These are phyloP conservation scores for Onygenales sp. DNA, from an alignment of 2,329 filamentous ascomycete species.

Conservation along the genomic window DNA sequence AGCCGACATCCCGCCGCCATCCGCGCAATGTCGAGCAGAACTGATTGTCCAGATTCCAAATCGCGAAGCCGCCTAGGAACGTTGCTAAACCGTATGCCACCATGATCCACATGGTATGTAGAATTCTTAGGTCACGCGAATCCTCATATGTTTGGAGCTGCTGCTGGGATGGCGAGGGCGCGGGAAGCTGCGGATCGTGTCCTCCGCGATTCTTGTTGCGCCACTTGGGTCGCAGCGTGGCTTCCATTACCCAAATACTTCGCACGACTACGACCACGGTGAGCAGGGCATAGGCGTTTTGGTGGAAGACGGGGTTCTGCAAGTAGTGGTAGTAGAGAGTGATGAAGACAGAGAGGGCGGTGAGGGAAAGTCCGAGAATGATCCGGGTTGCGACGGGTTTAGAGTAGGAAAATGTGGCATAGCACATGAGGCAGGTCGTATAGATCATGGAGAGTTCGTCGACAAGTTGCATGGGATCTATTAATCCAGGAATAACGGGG, in stretches of 20 bases:
- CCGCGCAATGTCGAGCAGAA: conserved; percentile 57
- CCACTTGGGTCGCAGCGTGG: conserved; percentile 51
- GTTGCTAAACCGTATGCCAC: conserved; percentile 57
- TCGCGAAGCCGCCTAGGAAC: conserved; percentile 64
- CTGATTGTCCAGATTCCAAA: conserved; percentile 74
- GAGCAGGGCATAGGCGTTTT: conserved; percentile 65
- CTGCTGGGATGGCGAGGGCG: conserved; percentile 30
- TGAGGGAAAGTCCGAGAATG: conserved; percentile 48
- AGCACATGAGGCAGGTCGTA: conserved; percentile 60
- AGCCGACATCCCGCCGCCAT: conserved; percentile 58
- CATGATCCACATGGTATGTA: conserved; percentile 67
- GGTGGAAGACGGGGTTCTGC: conserved; percentile 75
- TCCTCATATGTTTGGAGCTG: conserved; percentile 42
- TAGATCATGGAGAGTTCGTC: conserved; percentile 66
- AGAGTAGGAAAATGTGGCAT: conserved; percentile 66
- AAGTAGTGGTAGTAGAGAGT: conserved; percentile 74
- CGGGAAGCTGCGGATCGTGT: conserved; percentile 26
- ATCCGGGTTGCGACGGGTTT: conserved; percentile 43
- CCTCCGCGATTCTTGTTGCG: conserved; percentile 39
- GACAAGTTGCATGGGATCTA: conserved; percentile 62
- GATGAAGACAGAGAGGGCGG: conserved; percentile 55
- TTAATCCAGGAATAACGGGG: not conserved
- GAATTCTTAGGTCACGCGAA: conserved; percentile 45
- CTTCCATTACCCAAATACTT: conserved; percentile 69
- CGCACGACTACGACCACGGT: conserved; percentile 62